A percentile compares a stretch with the other conserved stretches of the same genome.
These are phyloP conservation scores for Phytophthora capsici DNA, from an alignment of 352 stramenopile genomes.

Conservation along the genomic window DNA sequence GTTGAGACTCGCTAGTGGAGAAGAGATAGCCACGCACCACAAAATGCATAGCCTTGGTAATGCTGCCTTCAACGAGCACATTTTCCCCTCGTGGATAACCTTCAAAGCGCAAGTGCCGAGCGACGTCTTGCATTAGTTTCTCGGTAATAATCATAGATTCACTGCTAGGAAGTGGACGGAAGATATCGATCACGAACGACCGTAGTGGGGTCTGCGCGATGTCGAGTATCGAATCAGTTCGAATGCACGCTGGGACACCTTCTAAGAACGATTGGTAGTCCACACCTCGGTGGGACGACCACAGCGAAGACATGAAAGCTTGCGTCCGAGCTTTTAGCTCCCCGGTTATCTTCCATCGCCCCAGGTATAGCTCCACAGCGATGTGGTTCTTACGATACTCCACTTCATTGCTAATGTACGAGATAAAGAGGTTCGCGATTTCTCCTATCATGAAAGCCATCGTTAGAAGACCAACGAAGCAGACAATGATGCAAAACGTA, in stretches of 20 bases:
- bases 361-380: slow-evolving; percentile 63
- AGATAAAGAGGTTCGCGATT: slow-evolving; percentile 74
- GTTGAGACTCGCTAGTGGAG: slow-evolving; percentile 38
- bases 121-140: slow-evolving; percentile 46
- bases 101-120: slow-evolving; percentile 60
- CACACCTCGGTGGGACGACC: slow-evolving; percentile 67
- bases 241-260: slow-evolving; percentile 53
- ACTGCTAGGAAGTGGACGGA: slow-evolving; percentile 43
- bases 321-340: slow-evolving; percentile 54
- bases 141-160: slow-evolving; percentile 33
- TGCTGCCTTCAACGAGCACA: slow-evolving; percentile 68
- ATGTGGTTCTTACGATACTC: slow-evolving; percentile 79
- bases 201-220: slow-evolving; percentile 52
- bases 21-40: slow-evolving; percentile 60
- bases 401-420: slow-evolving; percentile 75
- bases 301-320: slow-evolving; percentile 64
- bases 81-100: slow-evolving; percentile 65
- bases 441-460: slow-evolving; percentile 83
- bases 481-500: slow-evolving; percentile 43
- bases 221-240: slow-evolving; percentile 55
- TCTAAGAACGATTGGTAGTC: slow-evolving; percentile 67
- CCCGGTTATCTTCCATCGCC: slow-evolving; percentile 52
- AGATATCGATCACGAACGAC: slow-evolving; percentile 49
- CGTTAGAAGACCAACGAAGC: slow-evolving; percentile 58
- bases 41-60: slow-evolving; percentile 76